Evolutionary conservation across 2,329 filamentous ascomycete species (phyloP), one percentile per base, ranked within the genome.

Genomic region (Sarocladium brachiariae): DNA sequence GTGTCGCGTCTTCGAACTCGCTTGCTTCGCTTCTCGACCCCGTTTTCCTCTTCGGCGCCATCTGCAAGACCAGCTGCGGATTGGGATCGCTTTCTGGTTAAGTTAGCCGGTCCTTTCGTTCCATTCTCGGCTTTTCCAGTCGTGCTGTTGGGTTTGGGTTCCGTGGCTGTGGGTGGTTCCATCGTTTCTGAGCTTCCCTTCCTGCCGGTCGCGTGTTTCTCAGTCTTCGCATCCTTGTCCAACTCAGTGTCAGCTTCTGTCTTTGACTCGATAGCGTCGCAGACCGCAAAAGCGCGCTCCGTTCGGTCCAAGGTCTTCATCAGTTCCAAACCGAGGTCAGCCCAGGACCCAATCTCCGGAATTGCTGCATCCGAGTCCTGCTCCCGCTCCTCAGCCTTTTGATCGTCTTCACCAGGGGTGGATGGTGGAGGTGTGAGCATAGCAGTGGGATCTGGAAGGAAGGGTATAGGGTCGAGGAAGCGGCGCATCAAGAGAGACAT

Each of bases 1-100:
- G 84, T 81, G 33, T 70, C 68, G 48, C 67, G 58, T 50, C 83
- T 73, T 41, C 83, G 74, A 25, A 81, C 81, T 47, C 83, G 71
- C 59, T 86, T 87, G 63, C 81, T 85, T 51, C 82, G 71, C 59
- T 84, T 85, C 50, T 78, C 76, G 10, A 77, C 72, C 2, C 68
- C 70, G 21, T 70, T 73, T 30, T 84, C 81, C 49, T 84, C 81
- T 7, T 82, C 79, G 1, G 61, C 70, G 0, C 65, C 70, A 2
- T 84, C 81, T 1, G 70, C 70, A 14, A 85, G 63, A 2, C 81
- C 81, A 4, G 81, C 81, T 25, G 68, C 66, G 10, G 81, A 85
- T 53, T 84, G 81, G 2, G 81, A 84, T 47, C 81, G 72, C 60
- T 84, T 84, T 48, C 80, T 72, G 1, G 73, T 75, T 11, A 72